Percentiles rank a stretch among this genome's conserved stretches.
These are phyloP conservation scores for Phoma sp. DNA, from an alignment of 2,329 filamentous ascomycete genomes.

Conservation along the genomic window DNA sequence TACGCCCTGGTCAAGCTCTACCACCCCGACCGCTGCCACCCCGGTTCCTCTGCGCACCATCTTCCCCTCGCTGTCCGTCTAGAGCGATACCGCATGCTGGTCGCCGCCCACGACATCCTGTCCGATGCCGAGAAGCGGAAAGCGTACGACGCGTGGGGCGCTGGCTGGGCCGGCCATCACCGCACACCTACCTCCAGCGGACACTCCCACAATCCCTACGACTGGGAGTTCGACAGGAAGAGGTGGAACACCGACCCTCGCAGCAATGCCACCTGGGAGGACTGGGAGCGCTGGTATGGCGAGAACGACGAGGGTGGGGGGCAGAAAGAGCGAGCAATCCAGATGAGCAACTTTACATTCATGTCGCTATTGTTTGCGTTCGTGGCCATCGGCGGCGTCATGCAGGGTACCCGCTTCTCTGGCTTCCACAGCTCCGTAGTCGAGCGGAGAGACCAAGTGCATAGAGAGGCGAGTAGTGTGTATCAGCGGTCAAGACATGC, in stretches of 20 bases:
- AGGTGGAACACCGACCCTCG: slow-evolving; percentile 55
- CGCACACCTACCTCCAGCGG: slow-evolving; percentile 21
- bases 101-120: slow-evolving; percentile 87
- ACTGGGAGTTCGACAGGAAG: slow-evolving; percentile 35
- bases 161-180: slow-evolving; percentile 71
- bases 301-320: slow-evolving; percentile 41
- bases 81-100: slow-evolving; percentile 89
- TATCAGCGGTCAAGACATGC: slow-evolving; percentile 63
- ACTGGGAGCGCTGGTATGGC: slow-evolving; percentile 74
- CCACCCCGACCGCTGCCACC: slow-evolving; percentile 75
- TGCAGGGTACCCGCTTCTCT: slow-evolving; percentile 74
- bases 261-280: slow-evolving; percentile 93
- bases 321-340: slow-evolving; percentile 58
- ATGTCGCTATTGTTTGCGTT: slow-evolving; percentile 73
- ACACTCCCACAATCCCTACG: slow-evolving; percentile 26
- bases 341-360: slow-evolving; percentile 82
- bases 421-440: slow-evolving; percentile 67
- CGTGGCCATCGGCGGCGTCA: slow-evolving; percentile 71
- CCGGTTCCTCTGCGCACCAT: slow-evolving; percentile 48
- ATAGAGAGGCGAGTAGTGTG: slow-evolving; percentile 70
- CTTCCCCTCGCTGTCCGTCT: slow-evolving; percentile 68
- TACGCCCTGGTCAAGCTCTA: slow-evolving; percentile 95
- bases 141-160: slow-evolving; percentile 81
- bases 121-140: slow-evolving; percentile 78
- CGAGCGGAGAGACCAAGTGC: slow-evolving; percentile 69